Conservation (phyloP, 371 early-diverging fungal species). For the Haplosporangium sp. region DNA sequence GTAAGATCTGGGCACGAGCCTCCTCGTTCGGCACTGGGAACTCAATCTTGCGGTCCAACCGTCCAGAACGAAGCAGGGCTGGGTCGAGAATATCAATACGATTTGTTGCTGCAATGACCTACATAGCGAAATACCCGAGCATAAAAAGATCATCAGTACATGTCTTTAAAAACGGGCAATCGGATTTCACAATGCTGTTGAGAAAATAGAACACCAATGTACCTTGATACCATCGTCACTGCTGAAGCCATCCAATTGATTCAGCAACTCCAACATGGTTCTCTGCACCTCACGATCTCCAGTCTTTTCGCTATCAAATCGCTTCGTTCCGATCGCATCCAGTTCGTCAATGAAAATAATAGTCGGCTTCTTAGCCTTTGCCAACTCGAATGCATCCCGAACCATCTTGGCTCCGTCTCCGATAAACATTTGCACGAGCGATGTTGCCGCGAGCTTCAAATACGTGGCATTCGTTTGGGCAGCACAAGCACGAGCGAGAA, state of each 20-base stretch:
- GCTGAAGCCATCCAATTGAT: slow-evolving; percentile 99
- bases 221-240: slow-evolving; percentile 97
- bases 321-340: slow-evolving; percentile 99
- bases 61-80: slow-evolving; percentile 98
- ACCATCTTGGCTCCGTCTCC: slow-evolving; percentile 99
- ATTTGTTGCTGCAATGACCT: slow-evolving; percentile 99
- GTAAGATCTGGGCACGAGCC: slow-evolving; percentile 98
- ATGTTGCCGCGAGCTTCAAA: slow-evolving; percentile 98
- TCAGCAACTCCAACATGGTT: slow-evolving; percentile 99
- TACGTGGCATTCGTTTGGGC: slow-evolving; percentile 98
- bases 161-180: no score
- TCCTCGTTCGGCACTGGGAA: slow-evolving; percentile 99
- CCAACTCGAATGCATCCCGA: slow-evolving; percentile 98
- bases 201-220: background rate
- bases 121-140: background rate
- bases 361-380: slow-evolving; percentile 99
- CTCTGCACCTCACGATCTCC: slow-evolving; percentile 99
- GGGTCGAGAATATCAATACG: slow-evolving; percentile 99
- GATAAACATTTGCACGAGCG: slow-evolving; percentile 99
- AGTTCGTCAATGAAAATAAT: slow-evolving; percentile 99
- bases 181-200: no score
- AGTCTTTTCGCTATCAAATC: slow-evolving; percentile 97
- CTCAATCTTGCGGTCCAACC: slow-evolving; percentile 99
- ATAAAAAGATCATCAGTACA: background rate
- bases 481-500: slow-evolving; percentile 98